These are phyloP conservation scores for Rusavskia elegans DNA, from an alignment of 495 filamentous ascomycete species.

Conservation along the genomic window DNA sequence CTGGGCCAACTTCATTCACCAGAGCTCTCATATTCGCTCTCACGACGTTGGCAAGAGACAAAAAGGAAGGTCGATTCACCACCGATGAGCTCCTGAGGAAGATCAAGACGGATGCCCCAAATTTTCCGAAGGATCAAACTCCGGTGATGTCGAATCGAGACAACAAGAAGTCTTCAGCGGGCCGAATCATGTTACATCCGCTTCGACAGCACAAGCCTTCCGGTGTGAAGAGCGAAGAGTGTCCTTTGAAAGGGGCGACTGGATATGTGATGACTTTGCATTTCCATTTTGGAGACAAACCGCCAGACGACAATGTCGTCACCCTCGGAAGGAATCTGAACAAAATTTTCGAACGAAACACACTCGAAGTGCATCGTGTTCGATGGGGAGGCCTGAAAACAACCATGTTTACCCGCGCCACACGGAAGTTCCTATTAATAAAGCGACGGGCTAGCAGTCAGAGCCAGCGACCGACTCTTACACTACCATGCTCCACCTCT, in stretches of 20 bases:
- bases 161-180: neutral
- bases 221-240: neutral
- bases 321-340: neutral
- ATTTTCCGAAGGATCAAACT: constrained; percentile 8
- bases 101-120: constrained; percentile 5
- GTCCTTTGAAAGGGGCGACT: neutral
- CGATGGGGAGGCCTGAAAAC: neutral
- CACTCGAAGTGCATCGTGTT: constrained; percentile 1
- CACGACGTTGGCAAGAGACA: neutral
- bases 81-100: constrained; percentile 5
- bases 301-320: neutral
- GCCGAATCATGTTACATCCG: constrained; percentile 11
- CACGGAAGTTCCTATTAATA: neutral
- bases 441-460: neutral
- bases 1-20: constrained; percentile 10
- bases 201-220: neutral
- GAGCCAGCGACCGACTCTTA: neutral
- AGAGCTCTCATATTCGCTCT: constrained; percentile 8
- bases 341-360: neutral
- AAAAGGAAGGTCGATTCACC: constrained; percentile 4
- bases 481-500: neutral
- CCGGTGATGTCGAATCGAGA: constrained; percentile 2
- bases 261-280: constrained; percentile 3
- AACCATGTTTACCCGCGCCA: neutral
- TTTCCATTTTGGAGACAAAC: constrained; percentile 4